Conservation (phyloP, 306 rosid genomes). For the Sindora glabra region DNA sequence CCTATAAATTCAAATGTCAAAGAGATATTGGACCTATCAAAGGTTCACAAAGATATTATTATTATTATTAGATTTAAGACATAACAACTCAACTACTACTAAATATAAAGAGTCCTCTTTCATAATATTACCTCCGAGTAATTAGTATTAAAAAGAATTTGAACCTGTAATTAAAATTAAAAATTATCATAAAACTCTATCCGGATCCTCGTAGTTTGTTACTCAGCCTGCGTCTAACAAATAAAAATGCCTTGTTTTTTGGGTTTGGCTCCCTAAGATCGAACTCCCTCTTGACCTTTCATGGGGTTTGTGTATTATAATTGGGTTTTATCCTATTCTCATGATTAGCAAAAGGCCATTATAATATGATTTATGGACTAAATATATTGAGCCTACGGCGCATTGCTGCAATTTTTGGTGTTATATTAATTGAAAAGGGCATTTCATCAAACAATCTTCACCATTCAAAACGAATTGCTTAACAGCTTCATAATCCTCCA, state of each 20-base stretch:
- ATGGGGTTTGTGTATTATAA: neutral
- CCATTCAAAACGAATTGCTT: constrained; percentile 9
- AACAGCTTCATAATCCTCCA: constrained; percentile 30
- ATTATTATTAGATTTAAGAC: too few species aligned
- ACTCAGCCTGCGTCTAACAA: too few species aligned
- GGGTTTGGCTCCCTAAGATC: neutral
- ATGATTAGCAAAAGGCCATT: constrained; percentile 12
- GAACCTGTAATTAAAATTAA: too few species aligned
- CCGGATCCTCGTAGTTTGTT: too few species aligned
- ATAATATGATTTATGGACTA: constrained; percentile 9
- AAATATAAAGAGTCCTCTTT: too few species aligned
- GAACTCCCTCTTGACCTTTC: neutral
- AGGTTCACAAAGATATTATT: too few species aligned
- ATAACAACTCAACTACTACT: too few species aligned
- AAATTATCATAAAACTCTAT: too few species aligned
- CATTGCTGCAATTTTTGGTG: constrained; percentile 31
- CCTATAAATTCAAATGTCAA: too few species aligned
- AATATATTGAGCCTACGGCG: constrained; percentile 51
- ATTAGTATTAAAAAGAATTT: too few species aligned
- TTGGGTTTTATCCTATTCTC: constrained; percentile 8
- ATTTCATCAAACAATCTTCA: constrained; percentile 2
- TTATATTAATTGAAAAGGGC: neutral
- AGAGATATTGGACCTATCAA: too few species aligned
- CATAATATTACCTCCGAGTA: too few species aligned
- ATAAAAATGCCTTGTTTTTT: constrained; percentile 7